phyloP scores from a whole-genome alignment of 768 basidiomycete genomes.

The Lactifluus echinatus region DNA sequence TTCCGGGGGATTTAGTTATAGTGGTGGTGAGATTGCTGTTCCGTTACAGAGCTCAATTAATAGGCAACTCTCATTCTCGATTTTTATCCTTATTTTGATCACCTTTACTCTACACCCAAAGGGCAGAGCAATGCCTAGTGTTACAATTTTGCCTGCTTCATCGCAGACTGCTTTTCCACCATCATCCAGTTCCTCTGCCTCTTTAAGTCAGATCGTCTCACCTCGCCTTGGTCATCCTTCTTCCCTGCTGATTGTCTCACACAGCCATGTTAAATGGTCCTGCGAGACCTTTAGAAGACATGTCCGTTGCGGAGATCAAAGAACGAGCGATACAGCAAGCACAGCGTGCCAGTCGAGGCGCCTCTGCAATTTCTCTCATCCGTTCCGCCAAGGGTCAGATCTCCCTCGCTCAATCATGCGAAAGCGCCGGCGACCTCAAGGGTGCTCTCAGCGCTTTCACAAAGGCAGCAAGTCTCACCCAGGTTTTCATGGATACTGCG shows the following conservation, averaged over 20 bases:
- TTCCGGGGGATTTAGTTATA: too few relatives aligned
- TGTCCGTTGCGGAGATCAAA: conserved; percentile 41
- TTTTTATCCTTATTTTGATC: conserved; percentile 16
- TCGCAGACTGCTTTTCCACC: conserved; percentile 25
- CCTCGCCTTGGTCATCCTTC: conserved; percentile 22
- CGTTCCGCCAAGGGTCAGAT: conserved; percentile 52
- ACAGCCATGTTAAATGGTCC: conserved; percentile 22
- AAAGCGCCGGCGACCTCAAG: conserved; percentile 51
- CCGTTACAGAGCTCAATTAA: too few relatives aligned
- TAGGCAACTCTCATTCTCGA: background rate
- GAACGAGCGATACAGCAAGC: conserved; percentile 40
- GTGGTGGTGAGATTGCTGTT: too few relatives aligned
- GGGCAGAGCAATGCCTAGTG: conserved; percentile 32
- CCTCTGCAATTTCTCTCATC: conserved; percentile 53
- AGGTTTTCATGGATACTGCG: conserved; percentile 48
- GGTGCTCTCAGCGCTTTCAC: conserved; percentile 52
- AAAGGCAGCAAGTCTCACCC: conserved; percentile 50
- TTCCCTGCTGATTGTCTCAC: conserved; percentile 16
- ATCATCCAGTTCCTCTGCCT: conserved; percentile 24
- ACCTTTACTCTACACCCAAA: background rate
- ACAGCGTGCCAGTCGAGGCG: conserved; percentile 45
- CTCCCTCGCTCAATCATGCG: conserved; percentile 40
- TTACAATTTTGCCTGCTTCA: conserved; percentile 35
- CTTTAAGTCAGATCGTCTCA: conserved; percentile 23
- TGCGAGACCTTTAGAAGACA: conserved; percentile 22